Base-by-base conservation (phyloP, 208 protist species). In the Leishmania gerbilli region DNA sequence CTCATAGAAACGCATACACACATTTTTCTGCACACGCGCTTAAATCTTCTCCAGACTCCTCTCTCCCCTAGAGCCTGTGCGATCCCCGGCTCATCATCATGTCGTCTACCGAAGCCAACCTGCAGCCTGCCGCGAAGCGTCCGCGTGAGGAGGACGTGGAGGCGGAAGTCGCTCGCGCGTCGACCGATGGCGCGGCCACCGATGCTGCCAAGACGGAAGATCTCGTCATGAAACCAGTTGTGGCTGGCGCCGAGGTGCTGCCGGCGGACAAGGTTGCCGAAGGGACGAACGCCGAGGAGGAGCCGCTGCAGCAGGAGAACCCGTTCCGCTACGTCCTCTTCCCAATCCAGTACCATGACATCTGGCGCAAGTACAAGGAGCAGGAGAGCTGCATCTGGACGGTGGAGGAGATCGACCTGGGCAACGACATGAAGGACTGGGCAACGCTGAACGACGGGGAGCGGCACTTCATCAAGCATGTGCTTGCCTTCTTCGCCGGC, bases 351-450 rank as follows among this genome's bases (percentile, higher is more conserved):
- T 97, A 99, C 88, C 88, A 88, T 51, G 96, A 99, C 65, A 98
- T 99, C 53, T 99, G 99, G 99, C 84, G 98, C 84, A 99, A 99
- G 96, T 99, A 99, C 94, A 99, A 99, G 95, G 99, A 99, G 90
- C 97, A 99, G 80, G 96, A 99, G 91, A 94, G 94, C 80, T 98
- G 91, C 74, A 99, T 99, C 90, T 99, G 99, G 99, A 99, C 99
- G 53, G 93, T 99, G 71, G 99, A 99, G 91, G 99, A 99, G 88
- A 98, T 99, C 67, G 99, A 99, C 91, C 93, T 99, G 6, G 86
- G 90, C 55, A 84, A 83, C 47, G 99, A 99, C 92, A 84, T 97
- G 84, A 83, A 81, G n/a, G 97, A 99, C 89, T 99, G 99, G 99
- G 88, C 89, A 62, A 93, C 90, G 80, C 91, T 99, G 31, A 99